Percentiles rank a stretch among this genome's conserved stretches.
These are phyloP conservation scores for Backusella circina DNA, from an alignment of 192 early-diverging fungal genomes.

Conservation along the genomic window DNA sequence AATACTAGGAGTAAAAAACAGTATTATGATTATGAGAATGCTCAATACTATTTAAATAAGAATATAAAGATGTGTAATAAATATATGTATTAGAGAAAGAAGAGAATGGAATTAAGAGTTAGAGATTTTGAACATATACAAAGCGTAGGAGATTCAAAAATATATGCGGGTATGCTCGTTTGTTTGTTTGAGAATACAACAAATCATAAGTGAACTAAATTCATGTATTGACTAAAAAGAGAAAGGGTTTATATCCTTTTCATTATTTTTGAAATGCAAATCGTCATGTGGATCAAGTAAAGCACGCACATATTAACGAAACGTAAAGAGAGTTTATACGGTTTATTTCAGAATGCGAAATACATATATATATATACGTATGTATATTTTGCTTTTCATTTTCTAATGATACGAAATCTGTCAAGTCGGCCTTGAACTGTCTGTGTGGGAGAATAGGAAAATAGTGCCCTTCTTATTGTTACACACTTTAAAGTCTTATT, in stretches of 20 bases:
- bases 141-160: not conserved
- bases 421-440: not conserved
- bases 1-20: not conserved
- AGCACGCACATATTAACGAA: not conserved
- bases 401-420: slow-evolving; percentile 3
- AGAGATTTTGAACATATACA: not conserved
- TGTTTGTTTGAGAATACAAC: not conserved
- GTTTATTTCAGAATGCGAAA: not conserved
- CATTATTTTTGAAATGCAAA: slow-evolving; percentile 2
- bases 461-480: not conserved
- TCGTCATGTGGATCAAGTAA: not conserved
- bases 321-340: not conserved
- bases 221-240: not conserved
- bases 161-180: not conserved
- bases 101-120: not conserved
- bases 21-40: not conserved
- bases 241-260: not conserved
- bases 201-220: not conserved
- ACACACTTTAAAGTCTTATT: not conserved
- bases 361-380: no score
- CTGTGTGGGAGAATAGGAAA: not conserved
- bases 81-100: not conserved
- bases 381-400: not conserved
- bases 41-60: not conserved
- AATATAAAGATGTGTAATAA: not conserved